Conservation (phyloP, 371 early-diverging fungal species). For the Parasitella parasitica region DNA sequence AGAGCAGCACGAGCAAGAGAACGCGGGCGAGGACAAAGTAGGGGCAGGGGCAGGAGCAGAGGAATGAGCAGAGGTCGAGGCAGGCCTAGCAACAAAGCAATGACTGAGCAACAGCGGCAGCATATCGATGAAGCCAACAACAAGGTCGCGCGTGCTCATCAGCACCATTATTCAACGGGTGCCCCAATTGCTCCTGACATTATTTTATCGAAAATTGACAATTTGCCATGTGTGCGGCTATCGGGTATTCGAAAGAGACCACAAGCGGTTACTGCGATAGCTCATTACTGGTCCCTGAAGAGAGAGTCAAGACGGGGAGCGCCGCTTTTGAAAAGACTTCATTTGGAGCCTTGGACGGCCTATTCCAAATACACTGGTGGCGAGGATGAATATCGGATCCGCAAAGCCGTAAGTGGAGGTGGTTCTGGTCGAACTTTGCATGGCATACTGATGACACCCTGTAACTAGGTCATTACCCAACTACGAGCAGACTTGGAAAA, state of each 20-base stretch:
- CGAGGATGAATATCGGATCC: conserved; percentile 53
- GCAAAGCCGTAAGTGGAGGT: background rate
- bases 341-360: conserved; percentile 97
- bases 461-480: conserved; percentile 32
- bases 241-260: conserved; percentile 51
- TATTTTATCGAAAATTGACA: conserved; percentile 65
- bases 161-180: conserved; percentile 55
- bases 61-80: background rate
- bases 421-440: background rate
- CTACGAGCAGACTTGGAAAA: conserved; percentile 84
- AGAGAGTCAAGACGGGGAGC: conserved; percentile 87
- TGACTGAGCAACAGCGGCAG: background rate
- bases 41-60: background rate
- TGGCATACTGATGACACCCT: background rate
- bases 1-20: conserved; percentile 5
- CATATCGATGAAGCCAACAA: conserved; percentile 29
- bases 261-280: conserved; percentile 64
- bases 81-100: background rate
- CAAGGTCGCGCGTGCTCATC: conserved; percentile 62
- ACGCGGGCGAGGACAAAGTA: conserved; percentile 4
- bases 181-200: conserved; percentile 69
- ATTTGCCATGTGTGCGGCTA: conserved; percentile 40
- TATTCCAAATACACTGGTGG: conserved; percentile 76
- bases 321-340: conserved; percentile 89
- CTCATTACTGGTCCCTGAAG: conserved; percentile 95